Evolutionary conservation across 164 flowering plant genomes (phyloP), one percentile per base, ranked within the genome.

Genomic region (Stephania yunnanensis): DNA sequence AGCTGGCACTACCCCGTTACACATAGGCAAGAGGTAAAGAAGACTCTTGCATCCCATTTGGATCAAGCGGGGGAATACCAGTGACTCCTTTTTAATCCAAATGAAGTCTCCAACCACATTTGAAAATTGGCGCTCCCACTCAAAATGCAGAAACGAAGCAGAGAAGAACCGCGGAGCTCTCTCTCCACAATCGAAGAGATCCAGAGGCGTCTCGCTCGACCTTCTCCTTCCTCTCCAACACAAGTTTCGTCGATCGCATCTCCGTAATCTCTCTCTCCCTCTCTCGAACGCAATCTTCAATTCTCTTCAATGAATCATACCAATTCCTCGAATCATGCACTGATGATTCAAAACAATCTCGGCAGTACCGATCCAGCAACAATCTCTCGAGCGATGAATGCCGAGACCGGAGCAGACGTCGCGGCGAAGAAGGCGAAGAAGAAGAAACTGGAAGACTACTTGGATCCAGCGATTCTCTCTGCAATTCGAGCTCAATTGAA

Each of bases 391-490:
- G 42, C 42, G 42, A 36, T 2, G 42, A 36, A 36, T 4, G 55
- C 3, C 55, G 55, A 50, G 1, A 50, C 0, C 55, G 12, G 12
- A 50, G 4, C 55, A 8, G 15, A 50, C 19, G 64, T 58, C 5
- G 64, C 20, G 5, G 64, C 20, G 9, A 48, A 55, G 63, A 55
- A 1, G 63, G 6, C 17, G 64, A 58, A 58, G 64, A 58, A 58
- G 64, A 58, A 2, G 64, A 19, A 6, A 76, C 81, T 83, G 7
- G 84, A 83, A 30, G 83, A 83, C 76, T 83, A 83, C 79, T 65
- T 83, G 74, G 79, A 83, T 77, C 79, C 84, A 31, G 58, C 61
- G 53, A 82, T 82, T 25, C 83, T 84, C 61, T 81, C 82, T n/a
- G 71, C 53, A 17, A 74, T 73, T 69, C 75, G 80, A 44, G 74